Base-by-base conservation (phyloP, 441 rosid genomes). In the Pelargonium australe region DNA sequence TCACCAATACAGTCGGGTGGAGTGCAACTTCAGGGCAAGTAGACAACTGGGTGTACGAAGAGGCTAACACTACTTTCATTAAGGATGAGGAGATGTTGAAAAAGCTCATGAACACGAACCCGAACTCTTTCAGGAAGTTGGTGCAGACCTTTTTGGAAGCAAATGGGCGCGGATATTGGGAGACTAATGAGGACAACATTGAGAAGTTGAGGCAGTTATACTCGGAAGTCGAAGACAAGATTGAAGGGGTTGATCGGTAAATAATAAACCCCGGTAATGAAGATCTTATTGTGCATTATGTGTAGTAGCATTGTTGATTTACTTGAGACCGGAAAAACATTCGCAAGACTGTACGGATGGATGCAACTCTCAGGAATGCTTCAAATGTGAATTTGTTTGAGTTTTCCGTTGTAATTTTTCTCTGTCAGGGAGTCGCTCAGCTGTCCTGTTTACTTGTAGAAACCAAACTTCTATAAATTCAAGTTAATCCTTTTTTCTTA, bases 21-120 rank as follows among this genome's bases (percentile, higher is more conserved):
- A 95, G 97, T 79, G 99, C 98, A 68, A 95, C 99, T 0, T 95
- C 98, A 0, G 99, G 99, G 28, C 98, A 95, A 79, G 99, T 95
- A 0, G 99, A 95, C 82, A 92, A 95, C 75, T 92, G 97, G 97
- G 99, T 95, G 0, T 90, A 95, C 12, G 98, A 95, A 43, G 99
- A 95, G 69, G 98, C 99, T 7, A 95, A 92, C 85, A 19, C 97
- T 8, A 95, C 99, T 0, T 95, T 95, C 84, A 87, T 95, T 55
- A 76, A 95, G 76, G 99, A 95, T 55, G 95, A 95, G 85, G 90
- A 90, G 72, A 95, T 92, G 98, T 80, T 90, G 73, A 84, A 92
- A 41, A 86, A 90, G 79, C 89, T 95, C 14, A 87, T 92, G 93
- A 87, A 69, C 75, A 89, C 86, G 0, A 95, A 95, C 77, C 99